Percentiles rank a stretch among this genome's conserved stretches.
These are phyloP conservation scores for Vitis hybrid DNA, from an alignment of 177 flowering plant genomes.

Conservation along the genomic window DNA sequence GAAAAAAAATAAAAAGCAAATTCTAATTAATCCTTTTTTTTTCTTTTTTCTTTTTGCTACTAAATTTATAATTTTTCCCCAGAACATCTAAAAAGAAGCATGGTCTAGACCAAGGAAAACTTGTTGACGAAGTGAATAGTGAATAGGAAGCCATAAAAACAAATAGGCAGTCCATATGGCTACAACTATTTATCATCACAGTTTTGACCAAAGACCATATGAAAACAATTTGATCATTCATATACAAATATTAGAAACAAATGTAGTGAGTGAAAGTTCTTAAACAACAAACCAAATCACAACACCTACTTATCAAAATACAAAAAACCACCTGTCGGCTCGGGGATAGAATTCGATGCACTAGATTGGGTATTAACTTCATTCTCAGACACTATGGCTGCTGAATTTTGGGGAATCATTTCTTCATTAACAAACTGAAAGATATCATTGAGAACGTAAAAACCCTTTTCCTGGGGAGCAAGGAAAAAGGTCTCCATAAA, in stretches of 20 bases:
- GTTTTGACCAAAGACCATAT: too few species aligned
- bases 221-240: neutral
- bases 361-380: conserved; percentile 29
- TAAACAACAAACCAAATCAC: neutral
- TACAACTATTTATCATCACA: too few species aligned
- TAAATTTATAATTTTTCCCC: neutral
- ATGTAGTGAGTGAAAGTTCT: neutral
- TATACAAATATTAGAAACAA: neutral
- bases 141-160: neutral
- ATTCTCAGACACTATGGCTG: conserved; percentile 21
- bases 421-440: conserved; percentile 76
- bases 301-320: neutral
- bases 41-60: too few species aligned
- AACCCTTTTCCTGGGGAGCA: conserved; percentile 98
- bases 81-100: neutral
- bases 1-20: too few species aligned
- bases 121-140: neutral
- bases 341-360: conserved; percentile 47
- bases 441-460: conserved; percentile 86
- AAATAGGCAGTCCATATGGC: too few species aligned
- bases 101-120: neutral
- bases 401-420: conserved; percentile 35
- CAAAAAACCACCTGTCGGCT: conserved; percentile 38
- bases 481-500: conserved; percentile 91
- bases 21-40: too few species aligned